phyloP scores from a whole-genome alignment of 805 yeast genomes.

The Sugiyamaella lignohabitans region DNA sequence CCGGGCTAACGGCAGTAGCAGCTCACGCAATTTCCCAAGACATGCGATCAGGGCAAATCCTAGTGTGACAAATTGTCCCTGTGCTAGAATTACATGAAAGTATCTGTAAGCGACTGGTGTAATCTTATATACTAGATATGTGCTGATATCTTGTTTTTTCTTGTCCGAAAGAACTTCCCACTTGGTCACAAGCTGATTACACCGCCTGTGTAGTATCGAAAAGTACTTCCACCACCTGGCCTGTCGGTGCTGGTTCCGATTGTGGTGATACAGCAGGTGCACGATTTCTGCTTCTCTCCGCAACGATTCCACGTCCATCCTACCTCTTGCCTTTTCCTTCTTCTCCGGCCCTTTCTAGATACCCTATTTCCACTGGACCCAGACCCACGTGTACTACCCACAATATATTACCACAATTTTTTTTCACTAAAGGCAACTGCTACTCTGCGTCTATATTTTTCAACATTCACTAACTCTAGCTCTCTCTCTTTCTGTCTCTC shows the following conservation, averaged over 20 bases:
- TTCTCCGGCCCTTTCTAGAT: too few relatives aligned
- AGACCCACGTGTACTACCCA: too few relatives aligned
- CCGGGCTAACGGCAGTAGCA: not conserved
- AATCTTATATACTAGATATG: constrained; percentile 33
- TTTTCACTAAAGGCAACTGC: too few relatives aligned
- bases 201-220: constrained; percentile 51
- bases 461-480: too few relatives aligned
- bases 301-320: not conserved
- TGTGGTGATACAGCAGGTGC: constrained; percentile 61
- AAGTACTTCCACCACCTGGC: constrained; percentile 74
- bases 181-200: constrained; percentile 17
- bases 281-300: constrained; percentile 32
- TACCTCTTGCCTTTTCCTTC: too few relatives aligned
- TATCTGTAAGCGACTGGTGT: constrained; percentile 48
- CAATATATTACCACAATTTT: too few relatives aligned
- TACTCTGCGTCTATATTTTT: too few relatives aligned
- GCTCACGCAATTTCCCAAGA: constrained; percentile 38
- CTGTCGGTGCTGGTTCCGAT: constrained; percentile 67
- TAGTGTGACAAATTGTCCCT: constrained; percentile 70
- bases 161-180: not conserved
- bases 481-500: too few relatives aligned
- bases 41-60: constrained; percentile 64
- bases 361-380: too few relatives aligned
- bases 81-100: constrained; percentile 60
- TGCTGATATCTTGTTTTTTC: constrained; percentile 9